Evolutionary conservation across 441 rosid genomes (phyloP), one percentile per base, ranked within the genome.

Genomic region (Pelargonium australe): DNA sequence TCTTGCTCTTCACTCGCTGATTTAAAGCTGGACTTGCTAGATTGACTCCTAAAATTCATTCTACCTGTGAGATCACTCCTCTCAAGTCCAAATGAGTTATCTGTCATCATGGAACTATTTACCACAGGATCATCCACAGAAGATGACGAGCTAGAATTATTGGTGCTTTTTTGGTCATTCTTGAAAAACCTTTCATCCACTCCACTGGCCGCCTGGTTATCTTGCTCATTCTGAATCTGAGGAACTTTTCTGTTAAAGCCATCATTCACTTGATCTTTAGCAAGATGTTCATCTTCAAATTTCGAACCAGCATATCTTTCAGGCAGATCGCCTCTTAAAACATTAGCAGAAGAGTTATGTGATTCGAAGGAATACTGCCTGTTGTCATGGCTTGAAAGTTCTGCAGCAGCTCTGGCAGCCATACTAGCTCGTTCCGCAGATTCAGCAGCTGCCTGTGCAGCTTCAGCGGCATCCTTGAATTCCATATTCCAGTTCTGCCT

Each of bases 391-490:
- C 86, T 90, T 5, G 95, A 87, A 76, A 91, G 90, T 71, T 91
- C 85, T 37, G 94, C 97, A 80, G 96, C 97, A 25, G 96, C 96
- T 77, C 96, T 85, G 64, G 97, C 97, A 77, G 97, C 98, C 68
- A 87, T 83, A 71, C 97, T 92, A 23, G 99, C 98, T 77, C 82
- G 86, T 76, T 95, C 99, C 58, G 99, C 99, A 66, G 98, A 87
- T 76, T 90, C 95, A 69, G 97, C 99, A 66, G 99, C 99, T 7
- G 89, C 97, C 80, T 79, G 93, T 14, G 97, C 98, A 80, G 98
- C 99, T 77, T 85, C 79, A 44, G 98, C 86, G 34, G 98, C 97
- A 81, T 86, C 90, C 77, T 71, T 81, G 70, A 95, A 95, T 79
- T 87, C 94, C 91, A 91, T 87, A 66, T 81, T 82, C 96, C 97